Evolutionary conservation across 306 rosid species (phyloP).

Genomic region (Cucurbita moschata): DNA sequence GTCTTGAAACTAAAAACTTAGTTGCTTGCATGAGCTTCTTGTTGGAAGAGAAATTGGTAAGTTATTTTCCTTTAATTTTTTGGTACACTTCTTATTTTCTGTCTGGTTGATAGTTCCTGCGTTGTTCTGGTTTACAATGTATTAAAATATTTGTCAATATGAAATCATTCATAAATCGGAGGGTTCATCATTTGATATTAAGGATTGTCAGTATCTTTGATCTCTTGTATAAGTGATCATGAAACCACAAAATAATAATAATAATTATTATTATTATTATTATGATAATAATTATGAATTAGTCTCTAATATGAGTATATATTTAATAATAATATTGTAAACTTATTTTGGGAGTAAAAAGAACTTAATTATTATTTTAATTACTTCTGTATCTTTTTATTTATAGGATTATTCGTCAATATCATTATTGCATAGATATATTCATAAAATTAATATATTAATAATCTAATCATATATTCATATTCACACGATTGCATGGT

Average conservation of each 20-base stretch:
- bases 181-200: background rate
- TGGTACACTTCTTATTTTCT: background rate
- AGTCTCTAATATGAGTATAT: too few species aligned
- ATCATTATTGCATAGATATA: background rate
- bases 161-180: background rate
- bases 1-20: slow-evolving; percentile 62
- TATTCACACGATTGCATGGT: background rate
- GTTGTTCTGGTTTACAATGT: background rate
- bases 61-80: background rate
- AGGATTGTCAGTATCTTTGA: background rate
- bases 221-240: background rate
- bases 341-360: too few species aligned
- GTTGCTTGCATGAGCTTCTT: slow-evolving; percentile 74
- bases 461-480: background rate
- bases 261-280: too few species aligned
- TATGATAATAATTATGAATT: too few species aligned
- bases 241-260: too few species aligned
- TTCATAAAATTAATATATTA: background rate
- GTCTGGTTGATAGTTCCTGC: background rate
- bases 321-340: too few species aligned
- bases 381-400: too few species aligned
- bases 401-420: too few species aligned
- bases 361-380: background rate
- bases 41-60: slow-evolving; percentile 75
- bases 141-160: background rate